These are phyloP conservation scores for Oenanthe javanica DNA, from an alignment of 140 eudicot species.

Conservation along the genomic window DNA sequence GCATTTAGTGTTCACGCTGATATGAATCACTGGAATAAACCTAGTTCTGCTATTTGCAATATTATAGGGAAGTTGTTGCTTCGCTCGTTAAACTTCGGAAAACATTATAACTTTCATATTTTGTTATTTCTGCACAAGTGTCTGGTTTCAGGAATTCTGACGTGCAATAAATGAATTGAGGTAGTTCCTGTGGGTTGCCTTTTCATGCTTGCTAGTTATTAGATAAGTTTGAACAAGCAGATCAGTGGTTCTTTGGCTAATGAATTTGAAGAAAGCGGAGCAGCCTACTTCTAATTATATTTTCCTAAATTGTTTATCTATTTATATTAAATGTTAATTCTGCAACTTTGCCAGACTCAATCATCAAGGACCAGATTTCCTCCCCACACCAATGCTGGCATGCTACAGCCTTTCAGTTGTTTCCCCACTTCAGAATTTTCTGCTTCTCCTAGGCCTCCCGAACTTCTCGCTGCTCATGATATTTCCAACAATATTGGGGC, in stretches of 20 bases:
- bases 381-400: slow-evolving; percentile 7
- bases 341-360: slow-evolving; percentile 12
- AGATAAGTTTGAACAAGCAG: background rate
- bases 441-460: slow-evolving; percentile 16
- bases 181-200: background rate
- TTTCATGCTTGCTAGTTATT: background rate
- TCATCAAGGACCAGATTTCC: slow-evolving; percentile 7
- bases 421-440: slow-evolving; percentile 6
- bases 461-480: background rate
- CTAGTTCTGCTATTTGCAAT: background rate
- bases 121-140: background rate
- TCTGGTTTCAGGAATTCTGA: background rate
- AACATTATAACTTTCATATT: background rate
- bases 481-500: slow-evolving; percentile 5
- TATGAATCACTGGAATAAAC: background rate
- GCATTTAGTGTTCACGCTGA: background rate
- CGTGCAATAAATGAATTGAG: background rate
- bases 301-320: background rate
- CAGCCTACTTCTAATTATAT: background rate
- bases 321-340: background rate
- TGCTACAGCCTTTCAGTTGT: slow-evolving; percentile 11
- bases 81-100: background rate
- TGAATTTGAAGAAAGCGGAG: background rate
- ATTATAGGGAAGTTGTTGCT: background rate
- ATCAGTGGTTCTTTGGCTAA: background rate